Conservation (phyloP, 106 monocot species). For the Apostasia ramifera region DNA sequence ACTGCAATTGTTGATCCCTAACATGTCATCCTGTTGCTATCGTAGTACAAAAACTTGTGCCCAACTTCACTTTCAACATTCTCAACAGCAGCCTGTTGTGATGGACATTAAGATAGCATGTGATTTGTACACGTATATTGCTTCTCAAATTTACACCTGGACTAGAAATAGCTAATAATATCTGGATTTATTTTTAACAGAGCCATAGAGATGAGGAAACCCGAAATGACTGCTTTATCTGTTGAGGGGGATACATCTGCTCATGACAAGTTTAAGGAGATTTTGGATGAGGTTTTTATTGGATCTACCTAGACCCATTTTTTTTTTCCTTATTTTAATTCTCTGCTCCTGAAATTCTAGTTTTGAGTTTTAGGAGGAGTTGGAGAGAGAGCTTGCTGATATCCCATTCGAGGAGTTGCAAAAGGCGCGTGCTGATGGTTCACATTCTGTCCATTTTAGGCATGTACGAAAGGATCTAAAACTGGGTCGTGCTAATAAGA, state of each 20-base stretch:
- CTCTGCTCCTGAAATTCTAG: no score
- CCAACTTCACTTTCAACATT: no score
- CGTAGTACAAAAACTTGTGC: no score
- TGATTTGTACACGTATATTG: no score
- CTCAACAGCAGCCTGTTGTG: no score
- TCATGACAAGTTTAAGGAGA: neutral
- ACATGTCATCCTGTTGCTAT: no score
- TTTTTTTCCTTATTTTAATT: neutral
- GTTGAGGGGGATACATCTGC: neutral
- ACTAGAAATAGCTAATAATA: neutral
- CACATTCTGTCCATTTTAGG: constrained; percentile 14
- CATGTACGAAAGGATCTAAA: constrained; percentile 16
- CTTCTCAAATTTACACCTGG: no score
- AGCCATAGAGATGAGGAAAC: constrained; percentile 1
- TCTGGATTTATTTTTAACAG: neutral
- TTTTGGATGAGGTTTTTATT: neutral
- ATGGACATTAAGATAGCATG: no score
- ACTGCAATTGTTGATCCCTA: no score
- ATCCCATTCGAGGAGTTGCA: constrained; percentile 72
- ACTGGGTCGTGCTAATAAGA: constrained; percentile 57
- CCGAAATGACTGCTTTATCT: neutral
- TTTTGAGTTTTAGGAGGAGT: constrained; percentile 24
- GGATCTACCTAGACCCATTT: neutral
- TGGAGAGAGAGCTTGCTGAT: constrained; percentile 64
- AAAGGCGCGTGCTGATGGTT: constrained; percentile 73